These are phyloP conservation scores for Lepiota brunneoincarnata DNA, from an alignment of 768 basidiomycete genomes.

Conservation along the genomic window DNA sequence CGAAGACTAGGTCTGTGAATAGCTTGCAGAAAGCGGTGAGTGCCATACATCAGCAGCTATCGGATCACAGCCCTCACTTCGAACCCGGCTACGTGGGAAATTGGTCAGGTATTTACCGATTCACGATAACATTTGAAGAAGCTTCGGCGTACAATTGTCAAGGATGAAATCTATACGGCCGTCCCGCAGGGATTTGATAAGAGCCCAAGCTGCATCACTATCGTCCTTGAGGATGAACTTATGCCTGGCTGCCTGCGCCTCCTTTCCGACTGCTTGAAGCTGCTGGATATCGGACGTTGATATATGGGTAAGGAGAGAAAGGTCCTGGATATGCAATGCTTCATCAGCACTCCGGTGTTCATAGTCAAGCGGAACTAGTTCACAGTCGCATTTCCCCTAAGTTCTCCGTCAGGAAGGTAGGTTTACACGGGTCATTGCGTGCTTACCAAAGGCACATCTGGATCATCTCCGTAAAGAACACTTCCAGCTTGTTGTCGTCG, in stretches of 20 bases:
- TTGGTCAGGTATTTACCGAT: neutral
- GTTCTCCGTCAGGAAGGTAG: neutral
- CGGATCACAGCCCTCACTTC: conserved; percentile 49
- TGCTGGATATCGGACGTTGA: conserved; percentile 78
- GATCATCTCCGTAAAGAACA: conserved; percentile 81
- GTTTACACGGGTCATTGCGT: neutral
- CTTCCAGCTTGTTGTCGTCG: conserved; percentile 52
- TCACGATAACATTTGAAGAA: neutral
- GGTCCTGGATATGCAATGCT: conserved; percentile 54
- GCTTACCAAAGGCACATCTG: conserved; percentile 85
- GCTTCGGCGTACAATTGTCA: conserved; percentile 69
- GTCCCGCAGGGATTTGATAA: conserved; percentile 54
- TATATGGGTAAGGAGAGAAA: conserved; percentile 86
- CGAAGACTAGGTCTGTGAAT: conserved; percentile 91
- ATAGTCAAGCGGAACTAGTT: conserved; percentile 13
- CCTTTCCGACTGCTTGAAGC: conserved; percentile 78
- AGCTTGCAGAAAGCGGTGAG: conserved; percentile 43
- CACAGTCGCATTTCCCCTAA: conserved; percentile 93
- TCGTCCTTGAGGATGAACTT: conserved; percentile 86
- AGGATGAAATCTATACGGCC: conserved; percentile 81
- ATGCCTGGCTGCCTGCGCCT: conserved; percentile 74
- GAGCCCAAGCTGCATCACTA: conserved; percentile 69
- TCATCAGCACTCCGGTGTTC: neutral
- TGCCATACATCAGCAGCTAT: neutral
- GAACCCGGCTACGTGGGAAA: conserved; percentile 67